Percentiles rank a stretch among this genome's conserved stretches.
These are phyloP conservation scores for Ceratocystis papillata DNA, from an alignment of 2,329 filamentous ascomycete species.

Conservation along the genomic window DNA sequence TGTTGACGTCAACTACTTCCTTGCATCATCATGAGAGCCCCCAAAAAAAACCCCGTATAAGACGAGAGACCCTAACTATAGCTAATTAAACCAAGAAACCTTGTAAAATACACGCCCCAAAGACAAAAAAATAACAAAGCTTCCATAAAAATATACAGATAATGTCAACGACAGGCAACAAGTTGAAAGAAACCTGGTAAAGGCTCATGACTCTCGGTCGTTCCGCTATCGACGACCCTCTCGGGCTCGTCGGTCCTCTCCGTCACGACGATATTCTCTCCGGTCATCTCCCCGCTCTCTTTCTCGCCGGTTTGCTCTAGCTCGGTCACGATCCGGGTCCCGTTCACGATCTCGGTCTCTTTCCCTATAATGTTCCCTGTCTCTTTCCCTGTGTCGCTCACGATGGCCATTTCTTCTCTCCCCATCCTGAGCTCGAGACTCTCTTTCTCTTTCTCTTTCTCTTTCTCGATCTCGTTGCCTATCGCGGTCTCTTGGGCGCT, in stretches of 20 bases:
- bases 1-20: no score
- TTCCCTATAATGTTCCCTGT: conserved; percentile 8
- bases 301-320: neutral
- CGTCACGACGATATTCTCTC: neutral
- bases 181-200: neutral
- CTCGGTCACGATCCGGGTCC: neutral
- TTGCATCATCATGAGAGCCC: no score
- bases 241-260: neutral
- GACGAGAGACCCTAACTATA: no score
- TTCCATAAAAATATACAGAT: no score
- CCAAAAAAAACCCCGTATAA: no score
- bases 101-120: no score
- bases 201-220: neutral
- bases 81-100: no score
- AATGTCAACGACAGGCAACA: neutral
- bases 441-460: conserved; percentile 9
- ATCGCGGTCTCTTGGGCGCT: neutral
- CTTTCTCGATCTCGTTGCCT: neutral
- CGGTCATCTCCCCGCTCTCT: neutral
- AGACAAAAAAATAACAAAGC: no score
- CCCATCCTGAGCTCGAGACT: neutral
- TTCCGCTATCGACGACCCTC: neutral
- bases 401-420: neutral
- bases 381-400: neutral
- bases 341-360: conserved; percentile 5